These are phyloP conservation scores for Vanderwaltozyma verrucispora DNA, from an alignment of 805 yeast genomes.

Conservation along the genomic window DNA sequence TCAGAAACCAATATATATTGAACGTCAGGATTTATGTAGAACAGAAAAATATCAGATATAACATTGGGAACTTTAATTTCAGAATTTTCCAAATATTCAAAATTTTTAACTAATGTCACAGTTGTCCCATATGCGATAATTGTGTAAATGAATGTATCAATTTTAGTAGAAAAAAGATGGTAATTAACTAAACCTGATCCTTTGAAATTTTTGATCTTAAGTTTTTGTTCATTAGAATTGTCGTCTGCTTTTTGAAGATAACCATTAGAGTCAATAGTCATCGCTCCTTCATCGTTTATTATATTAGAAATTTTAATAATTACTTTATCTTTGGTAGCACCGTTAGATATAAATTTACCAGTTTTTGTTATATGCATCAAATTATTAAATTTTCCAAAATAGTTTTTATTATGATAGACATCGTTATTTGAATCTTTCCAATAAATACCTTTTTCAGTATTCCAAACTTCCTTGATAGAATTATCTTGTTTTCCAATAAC, in stretches of 20 bases:
- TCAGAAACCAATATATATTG: slow-evolving; percentile 9
- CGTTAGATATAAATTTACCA: slow-evolving; percentile 2
- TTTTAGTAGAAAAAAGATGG: slow-evolving; percentile 1
- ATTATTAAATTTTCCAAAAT: background rate
- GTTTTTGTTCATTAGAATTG: background rate
- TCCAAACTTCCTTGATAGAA: background rate
- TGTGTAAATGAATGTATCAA: background rate
- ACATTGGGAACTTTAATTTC: background rate
- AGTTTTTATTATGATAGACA: slow-evolving; percentile 3
- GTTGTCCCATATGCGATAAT: background rate
- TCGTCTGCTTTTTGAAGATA: background rate
- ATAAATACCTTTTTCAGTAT: slow-evolving; percentile 6
- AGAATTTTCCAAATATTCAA: background rate
- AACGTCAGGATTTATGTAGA: background rate
- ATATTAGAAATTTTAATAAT: background rate
- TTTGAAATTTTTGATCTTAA: slow-evolving; percentile 1
- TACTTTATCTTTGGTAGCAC: slow-evolving; percentile 1
- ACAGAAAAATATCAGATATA: background rate
- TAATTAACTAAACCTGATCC: background rate
- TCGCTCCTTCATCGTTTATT: no score
- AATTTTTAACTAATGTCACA: background rate
- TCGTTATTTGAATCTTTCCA: slow-evolving; percentile 7
- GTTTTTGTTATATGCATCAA: background rate
- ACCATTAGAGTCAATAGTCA: background rate
- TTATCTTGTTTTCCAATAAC: background rate